Conservation (phyloP, 108 stramenopile species). For the Cyclotella baltica region DNA sequence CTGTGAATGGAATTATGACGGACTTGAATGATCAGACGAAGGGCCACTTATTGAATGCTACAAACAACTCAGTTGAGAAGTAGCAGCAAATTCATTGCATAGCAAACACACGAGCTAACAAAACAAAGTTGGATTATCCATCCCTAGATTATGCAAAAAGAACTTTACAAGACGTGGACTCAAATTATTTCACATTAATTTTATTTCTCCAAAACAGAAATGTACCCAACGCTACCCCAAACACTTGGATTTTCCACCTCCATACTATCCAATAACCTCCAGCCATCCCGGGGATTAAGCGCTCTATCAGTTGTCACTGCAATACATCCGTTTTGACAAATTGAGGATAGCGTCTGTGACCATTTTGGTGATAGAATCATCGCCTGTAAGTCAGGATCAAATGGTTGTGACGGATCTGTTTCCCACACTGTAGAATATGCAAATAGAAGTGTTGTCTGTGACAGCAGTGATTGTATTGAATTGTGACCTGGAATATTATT, state of each 20-base stretch:
- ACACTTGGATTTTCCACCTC: slow-evolving; percentile 84
- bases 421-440: slow-evolving; percentile 73
- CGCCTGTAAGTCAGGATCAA: slow-evolving; percentile 60
- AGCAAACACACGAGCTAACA: too few relatives aligned
- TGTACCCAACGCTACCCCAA: slow-evolving; percentile 70
- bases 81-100: too few relatives aligned
- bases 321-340: slow-evolving; percentile 63
- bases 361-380: slow-evolving; percentile 73
- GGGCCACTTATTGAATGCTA: too few relatives aligned
- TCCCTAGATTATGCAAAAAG: too few relatives aligned
- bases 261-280: slow-evolving; percentile 70
- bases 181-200: background rate
- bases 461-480: slow-evolving; percentile 50
- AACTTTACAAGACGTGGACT: background rate
- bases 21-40: too few relatives aligned
- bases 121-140: too few relatives aligned
- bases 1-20: too few relatives aligned
- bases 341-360: slow-evolving; percentile 58
- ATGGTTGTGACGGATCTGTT: slow-evolving; percentile 46
- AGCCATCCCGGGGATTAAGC: slow-evolving; percentile 70
- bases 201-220: slow-evolving; percentile 58
- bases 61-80: too few relatives aligned
- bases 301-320: slow-evolving; percentile 81
- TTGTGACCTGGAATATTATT: slow-evolving; percentile 2
- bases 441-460: slow-evolving; percentile 68